Conservation (phyloP, 2,329 filamentous ascomycete species). For the Emericellopsis atlantica region DNA sequence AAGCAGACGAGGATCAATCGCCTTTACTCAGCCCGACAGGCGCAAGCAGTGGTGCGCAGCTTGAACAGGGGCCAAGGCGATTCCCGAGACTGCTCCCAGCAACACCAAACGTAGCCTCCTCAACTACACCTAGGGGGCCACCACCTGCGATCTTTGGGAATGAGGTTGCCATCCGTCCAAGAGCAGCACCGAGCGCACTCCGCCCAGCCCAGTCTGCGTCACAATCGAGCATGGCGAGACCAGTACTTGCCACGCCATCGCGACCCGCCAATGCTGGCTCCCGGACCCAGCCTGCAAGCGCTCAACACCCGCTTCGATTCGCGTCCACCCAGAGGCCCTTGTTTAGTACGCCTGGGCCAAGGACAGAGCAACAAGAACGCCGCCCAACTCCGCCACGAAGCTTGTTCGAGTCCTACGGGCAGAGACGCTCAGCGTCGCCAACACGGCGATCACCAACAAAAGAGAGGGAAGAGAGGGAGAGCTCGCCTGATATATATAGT, state of each 20-base stretch:
- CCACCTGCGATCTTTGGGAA: too few species aligned
- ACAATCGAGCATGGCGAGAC: too few species aligned
- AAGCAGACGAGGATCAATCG: constrained; percentile 13
- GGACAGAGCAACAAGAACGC: not conserved
- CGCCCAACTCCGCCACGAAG: not conserved
- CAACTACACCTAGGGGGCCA: constrained; percentile 18
- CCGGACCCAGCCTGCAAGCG: not conserved
- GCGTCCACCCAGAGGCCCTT: not conserved
- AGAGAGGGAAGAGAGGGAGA: too few species aligned
- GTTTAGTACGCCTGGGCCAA: too few species aligned
- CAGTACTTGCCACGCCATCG: not conserved
- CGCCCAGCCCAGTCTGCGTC: not conserved
- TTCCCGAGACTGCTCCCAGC: too few species aligned
- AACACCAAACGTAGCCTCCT: constrained; percentile 7
- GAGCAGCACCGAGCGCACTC: constrained; percentile 3
- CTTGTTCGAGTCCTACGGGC: not conserved
- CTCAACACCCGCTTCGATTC: not conserved
- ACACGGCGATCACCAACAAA: too few species aligned
- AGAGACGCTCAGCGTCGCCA: too few species aligned
- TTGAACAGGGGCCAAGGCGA: too few species aligned
- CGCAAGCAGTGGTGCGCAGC: too few species aligned
- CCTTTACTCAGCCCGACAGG: constrained; percentile 3
- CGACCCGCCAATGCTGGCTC: not conserved
- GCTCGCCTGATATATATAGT: too few species aligned
- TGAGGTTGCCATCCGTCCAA: too few species aligned